These are phyloP conservation scores for Penicillium flavigenum DNA, from an alignment of 495 filamentous ascomycete genomes.

Conservation along the genomic window DNA sequence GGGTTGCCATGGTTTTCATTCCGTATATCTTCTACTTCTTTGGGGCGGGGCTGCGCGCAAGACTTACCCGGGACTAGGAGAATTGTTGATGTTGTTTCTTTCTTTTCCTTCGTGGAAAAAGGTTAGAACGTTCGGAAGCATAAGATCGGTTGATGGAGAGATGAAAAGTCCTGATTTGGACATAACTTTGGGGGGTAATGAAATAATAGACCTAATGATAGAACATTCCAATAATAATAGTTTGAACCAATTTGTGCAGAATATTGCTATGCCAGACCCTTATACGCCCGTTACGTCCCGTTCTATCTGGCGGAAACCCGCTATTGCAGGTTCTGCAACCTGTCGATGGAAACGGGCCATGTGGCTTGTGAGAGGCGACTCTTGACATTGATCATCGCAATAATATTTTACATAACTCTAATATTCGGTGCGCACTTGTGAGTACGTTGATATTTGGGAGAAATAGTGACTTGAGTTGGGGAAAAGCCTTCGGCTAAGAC, in stretches of 20 bases:
- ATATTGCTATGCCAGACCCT: too few species aligned
- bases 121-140: background rate
- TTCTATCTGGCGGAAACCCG: too few species aligned
- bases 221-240: background rate
- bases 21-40: conserved; percentile 43
- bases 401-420: too few species aligned
- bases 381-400: too few species aligned
- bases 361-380: too few species aligned
- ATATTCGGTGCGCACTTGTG: too few species aligned
- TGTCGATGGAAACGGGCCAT: too few species aligned
- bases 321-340: too few species aligned
- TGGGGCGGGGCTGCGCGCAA: conserved; percentile 27
- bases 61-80: conserved; percentile 14
- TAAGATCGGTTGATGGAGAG: background rate
- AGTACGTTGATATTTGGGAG: too few species aligned
- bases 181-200: background rate
- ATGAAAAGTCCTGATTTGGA: background rate
- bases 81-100: background rate
- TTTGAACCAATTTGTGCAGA: background rate
- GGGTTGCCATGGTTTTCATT: conserved; percentile 49
- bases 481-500: too few species aligned
- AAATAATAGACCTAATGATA: background rate
- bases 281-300: too few species aligned
- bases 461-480: too few species aligned
- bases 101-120: background rate